Conservation (phyloP, 352 stramenopile genomes). For the Phytophthora lateralis region DNA sequence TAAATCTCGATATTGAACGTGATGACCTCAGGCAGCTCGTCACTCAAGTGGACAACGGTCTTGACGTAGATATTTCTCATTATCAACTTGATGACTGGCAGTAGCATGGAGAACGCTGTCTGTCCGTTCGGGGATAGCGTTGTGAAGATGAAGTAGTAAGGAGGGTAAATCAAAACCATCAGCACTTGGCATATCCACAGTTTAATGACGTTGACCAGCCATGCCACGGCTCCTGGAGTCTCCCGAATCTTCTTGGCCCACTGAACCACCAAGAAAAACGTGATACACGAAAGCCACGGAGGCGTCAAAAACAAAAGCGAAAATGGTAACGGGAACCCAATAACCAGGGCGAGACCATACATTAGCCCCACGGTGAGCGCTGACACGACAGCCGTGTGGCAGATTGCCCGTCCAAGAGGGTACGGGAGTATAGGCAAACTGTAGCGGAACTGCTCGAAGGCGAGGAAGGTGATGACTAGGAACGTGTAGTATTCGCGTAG, state of each 20-base stretch:
- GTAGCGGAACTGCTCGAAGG: conserved; percentile 24
- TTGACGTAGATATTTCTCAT: conserved; percentile 23
- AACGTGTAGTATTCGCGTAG: conserved; percentile 27
- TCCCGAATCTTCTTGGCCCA: conserved; percentile 17
- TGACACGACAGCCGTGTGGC: conserved; percentile 8
- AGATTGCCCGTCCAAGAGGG: conserved; percentile 7
- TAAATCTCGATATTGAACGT: conserved; percentile 35
- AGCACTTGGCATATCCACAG: conserved; percentile 23
- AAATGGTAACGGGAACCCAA: conserved; percentile 30
- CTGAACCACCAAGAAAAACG: conserved; percentile 9
- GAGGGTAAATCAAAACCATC: conserved; percentile 29
- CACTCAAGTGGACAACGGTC: conserved; percentile 23
- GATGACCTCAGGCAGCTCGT: conserved; percentile 28
- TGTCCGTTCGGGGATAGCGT: conserved; percentile 12
- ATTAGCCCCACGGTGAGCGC: conserved; percentile 6
- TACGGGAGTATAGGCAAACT: conserved; percentile 25
- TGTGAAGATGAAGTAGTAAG: conserved; percentile 29
- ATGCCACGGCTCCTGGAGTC: conserved; percentile 9
- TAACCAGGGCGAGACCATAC: conserved; percentile 3
- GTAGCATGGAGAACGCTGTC: conserved; percentile 18
- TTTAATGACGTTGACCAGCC: conserved; percentile 21
- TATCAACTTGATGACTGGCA: conserved; percentile 25
- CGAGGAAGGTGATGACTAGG: conserved; percentile 23
- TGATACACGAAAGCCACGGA: conserved; percentile 18
- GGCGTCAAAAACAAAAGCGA: conserved; percentile 22